Evolutionary conservation across 352 stramenopile genomes (phyloP), one percentile per base, ranked within the genome.

Genomic region (Globisporangium acanthophoron): DNA sequence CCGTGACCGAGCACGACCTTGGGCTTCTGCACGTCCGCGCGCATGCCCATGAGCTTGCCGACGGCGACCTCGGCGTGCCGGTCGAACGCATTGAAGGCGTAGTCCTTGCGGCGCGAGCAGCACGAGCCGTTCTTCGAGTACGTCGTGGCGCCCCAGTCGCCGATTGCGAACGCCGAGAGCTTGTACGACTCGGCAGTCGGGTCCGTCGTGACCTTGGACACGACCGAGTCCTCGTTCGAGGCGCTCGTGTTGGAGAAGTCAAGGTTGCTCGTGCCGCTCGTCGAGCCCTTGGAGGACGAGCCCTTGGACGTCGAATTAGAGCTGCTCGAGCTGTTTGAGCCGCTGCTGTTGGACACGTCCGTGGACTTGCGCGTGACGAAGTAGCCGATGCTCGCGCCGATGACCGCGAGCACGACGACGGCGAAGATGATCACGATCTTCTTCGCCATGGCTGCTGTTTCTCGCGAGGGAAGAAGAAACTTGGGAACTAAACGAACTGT

Each of bases 91-190:
- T 72, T 80, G 8, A 59, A 58, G 27, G 56, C 70, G 75, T 76
- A 74, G 12, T 76, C 77, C 11, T 65, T 77, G 48, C 76, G 78
- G 31, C 78, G 75, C 46, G 76, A 80, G 71, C 80, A 91, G 65
- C 80, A 91, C 64, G 80, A 91, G 70, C 85, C 78, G 24, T 74
- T 58, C 24, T 60, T 66, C 52, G 74, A 39, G 56, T 62, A 62
- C 27, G 43, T 65, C 27, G 80, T 91, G 5, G 77, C 84, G 15
- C 80, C 80, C 80, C 80, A 91, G 62, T 92, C 82, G 9, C 82
- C 82, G 18, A 92, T 85, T 3, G 80, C 82, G 33, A 86, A 89
- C 11, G 77, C 78, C 12, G 73, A 59, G 0, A 91, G 61, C 54
- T 78, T 77, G 60, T 73, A 90, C 29, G 66, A 57, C 21, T 58